A percentile compares a stretch with the other conserved stretches of the same genome.
These are phyloP conservation scores for Fraxinus excelsior DNA, from an alignment of 257 asterid genomes.

Conservation along the genomic window DNA sequence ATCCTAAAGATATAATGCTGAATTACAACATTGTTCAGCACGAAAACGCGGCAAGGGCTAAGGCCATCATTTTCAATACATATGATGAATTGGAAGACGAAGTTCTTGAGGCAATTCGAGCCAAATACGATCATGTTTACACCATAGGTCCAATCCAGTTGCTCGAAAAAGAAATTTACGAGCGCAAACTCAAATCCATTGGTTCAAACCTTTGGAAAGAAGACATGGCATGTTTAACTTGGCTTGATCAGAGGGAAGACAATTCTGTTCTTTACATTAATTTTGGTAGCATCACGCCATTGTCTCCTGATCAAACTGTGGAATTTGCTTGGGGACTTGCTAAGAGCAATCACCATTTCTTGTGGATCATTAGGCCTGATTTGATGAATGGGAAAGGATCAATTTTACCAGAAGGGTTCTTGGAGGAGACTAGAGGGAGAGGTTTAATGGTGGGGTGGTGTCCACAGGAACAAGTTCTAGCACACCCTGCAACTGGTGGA, in stretches of 20 bases:
- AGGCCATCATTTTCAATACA: slow-evolving; percentile 46
- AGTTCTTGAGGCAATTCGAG: slow-evolving; percentile 37
- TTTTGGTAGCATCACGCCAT: slow-evolving; percentile 46
- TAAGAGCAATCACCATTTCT: slow-evolving; percentile 31
- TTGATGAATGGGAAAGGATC: slow-evolving; percentile 38
- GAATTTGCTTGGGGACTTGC: slow-evolving; percentile 57
- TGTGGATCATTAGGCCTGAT: slow-evolving; percentile 54
- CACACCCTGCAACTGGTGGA: slow-evolving; percentile 37
- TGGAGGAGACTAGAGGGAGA: slow-evolving; percentile 37
- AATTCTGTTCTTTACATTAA: slow-evolving; percentile 44
- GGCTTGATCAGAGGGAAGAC: slow-evolving; percentile 31
- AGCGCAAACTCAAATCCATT: slow-evolving; percentile 10
- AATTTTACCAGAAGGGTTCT: slow-evolving; percentile 34
- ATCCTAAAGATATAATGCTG: slow-evolving; percentile 45
- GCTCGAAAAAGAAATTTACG: slow-evolving; percentile 26
- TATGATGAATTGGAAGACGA: slow-evolving; percentile 45
- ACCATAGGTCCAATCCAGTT: slow-evolving; percentile 44
- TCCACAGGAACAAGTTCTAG: slow-evolving; percentile 46
- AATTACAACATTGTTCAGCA: slow-evolving; percentile 35
- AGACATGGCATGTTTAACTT: slow-evolving; percentile 36
- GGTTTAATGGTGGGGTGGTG: slow-evolving; percentile 54
- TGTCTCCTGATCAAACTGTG: slow-evolving; percentile 36
- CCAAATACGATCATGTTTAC: slow-evolving; percentile 26
- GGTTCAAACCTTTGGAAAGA: slow-evolving; percentile 48
- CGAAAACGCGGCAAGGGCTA: slow-evolving; percentile 32